Evolutionary conservation across 2,329 filamentous ascomycete species (phyloP).

Genomic region (Arthroderma sp.): DNA sequence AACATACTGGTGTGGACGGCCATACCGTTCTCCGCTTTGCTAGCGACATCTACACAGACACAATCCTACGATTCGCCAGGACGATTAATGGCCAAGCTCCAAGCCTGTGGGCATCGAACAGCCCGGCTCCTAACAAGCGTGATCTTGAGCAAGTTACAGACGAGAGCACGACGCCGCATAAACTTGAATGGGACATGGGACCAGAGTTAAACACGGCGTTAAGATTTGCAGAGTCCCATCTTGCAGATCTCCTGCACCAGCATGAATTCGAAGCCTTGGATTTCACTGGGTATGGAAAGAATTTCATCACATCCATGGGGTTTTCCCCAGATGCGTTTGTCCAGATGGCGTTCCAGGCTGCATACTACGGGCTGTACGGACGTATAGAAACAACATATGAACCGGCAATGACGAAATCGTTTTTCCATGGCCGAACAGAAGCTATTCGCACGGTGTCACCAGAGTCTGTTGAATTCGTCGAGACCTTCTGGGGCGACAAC

Average conservation of each 20-base stretch:
- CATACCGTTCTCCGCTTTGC: constrained; percentile 95
- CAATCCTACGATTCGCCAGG: constrained; percentile 84
- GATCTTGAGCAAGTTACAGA: constrained; percentile 60
- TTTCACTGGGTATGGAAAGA: constrained; percentile 82
- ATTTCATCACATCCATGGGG: constrained; percentile 93
- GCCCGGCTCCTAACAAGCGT: constrained; percentile 83
- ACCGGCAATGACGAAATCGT: constrained; percentile 95
- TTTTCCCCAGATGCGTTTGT: constrained; percentile 96
- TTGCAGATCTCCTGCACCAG: constrained; percentile 89
- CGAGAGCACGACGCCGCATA: constrained; percentile 78
- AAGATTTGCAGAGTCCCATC: constrained; percentile 84
- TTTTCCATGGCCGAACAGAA: constrained; percentile 85
- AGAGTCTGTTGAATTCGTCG: constrained; percentile 77
- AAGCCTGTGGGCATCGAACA: constrained; percentile 78
- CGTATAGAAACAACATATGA: constrained; percentile 92
- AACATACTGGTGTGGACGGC: constrained; percentile 94
- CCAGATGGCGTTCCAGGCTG: constrained; percentile 97
- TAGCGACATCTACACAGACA: constrained; percentile 93
- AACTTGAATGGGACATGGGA: constrained; percentile 94
- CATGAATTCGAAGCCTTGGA: constrained; percentile 92
- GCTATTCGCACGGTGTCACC: constrained; percentile 76
- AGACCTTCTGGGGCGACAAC: constrained; percentile 88
- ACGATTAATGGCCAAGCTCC: constrained; percentile 92
- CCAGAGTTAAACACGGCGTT: constrained; percentile 83
- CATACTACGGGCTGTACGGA: constrained; percentile 93